A percentile compares a stretch with the other conserved stretches of the same genome.
phyloP scores from a whole-genome alignment of 2,329 filamentous ascomycete species.

The Westerdykella sp. region DNA sequence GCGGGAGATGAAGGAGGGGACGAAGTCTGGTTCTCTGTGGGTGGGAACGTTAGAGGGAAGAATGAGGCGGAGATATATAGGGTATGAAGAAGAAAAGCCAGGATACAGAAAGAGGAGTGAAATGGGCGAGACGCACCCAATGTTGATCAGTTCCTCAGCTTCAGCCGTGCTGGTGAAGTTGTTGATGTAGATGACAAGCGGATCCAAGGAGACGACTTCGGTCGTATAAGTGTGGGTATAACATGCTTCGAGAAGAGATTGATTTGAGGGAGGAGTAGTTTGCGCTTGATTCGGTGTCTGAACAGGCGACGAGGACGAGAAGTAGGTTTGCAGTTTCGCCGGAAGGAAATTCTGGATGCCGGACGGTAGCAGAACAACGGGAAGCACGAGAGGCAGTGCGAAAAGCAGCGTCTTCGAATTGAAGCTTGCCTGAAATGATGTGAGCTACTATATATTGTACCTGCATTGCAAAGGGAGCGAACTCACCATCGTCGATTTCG shows the following conservation, averaged over 20 bases:
- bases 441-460: too few relatives aligned
- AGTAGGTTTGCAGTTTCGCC: slow-evolving; percentile 5
- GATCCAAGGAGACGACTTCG: slow-evolving; percentile 22
- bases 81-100: background rate
- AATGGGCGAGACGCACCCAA: slow-evolving; percentile 11
- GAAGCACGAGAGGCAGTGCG: slow-evolving; percentile 7
- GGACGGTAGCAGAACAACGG: slow-evolving; percentile 4
- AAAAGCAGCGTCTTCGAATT: background rate
- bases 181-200: slow-evolving; percentile 24
- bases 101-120: too few relatives aligned
- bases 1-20: slow-evolving; percentile 18
- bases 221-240: slow-evolving; percentile 17
- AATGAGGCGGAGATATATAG: background rate
- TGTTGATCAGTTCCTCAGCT: slow-evolving; percentile 15
- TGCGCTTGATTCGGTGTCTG: background rate
- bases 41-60: background rate
- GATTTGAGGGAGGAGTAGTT: background rate
- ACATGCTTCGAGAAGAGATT: slow-evolving; percentile 8
- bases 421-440: too few relatives aligned
- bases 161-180: slow-evolving; percentile 20
- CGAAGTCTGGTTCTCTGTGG: slow-evolving; percentile 15
- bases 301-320: background rate
- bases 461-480: too few relatives aligned
- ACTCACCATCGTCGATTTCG: too few relatives aligned
- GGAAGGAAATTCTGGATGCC: slow-evolving; percentile 6